These are phyloP conservation scores for Cadophora sp. DNA, from an alignment of 2,329 filamentous ascomycete species.

Conservation along the genomic window DNA sequence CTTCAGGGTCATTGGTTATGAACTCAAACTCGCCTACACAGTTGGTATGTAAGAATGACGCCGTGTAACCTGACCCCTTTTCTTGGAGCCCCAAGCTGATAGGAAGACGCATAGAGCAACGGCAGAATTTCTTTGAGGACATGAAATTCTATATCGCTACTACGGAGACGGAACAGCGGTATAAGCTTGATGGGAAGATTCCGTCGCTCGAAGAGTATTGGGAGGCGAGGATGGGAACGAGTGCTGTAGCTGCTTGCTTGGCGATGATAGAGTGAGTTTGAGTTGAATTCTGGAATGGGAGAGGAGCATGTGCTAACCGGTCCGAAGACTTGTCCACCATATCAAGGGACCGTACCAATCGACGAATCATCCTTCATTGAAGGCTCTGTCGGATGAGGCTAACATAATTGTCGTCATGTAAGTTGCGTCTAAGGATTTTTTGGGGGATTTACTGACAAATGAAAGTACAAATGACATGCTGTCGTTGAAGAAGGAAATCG, in stretches of 20 bases:
- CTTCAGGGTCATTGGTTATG: slow-evolving; percentile 35
- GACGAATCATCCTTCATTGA: slow-evolving; percentile 30
- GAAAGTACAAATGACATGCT: slow-evolving; percentile 37
- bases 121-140: slow-evolving; percentile 34
- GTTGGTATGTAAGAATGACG: slow-evolving; percentile 26
- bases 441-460: neutral
- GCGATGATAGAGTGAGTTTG: slow-evolving; percentile 36
- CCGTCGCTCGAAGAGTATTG: slow-evolving; percentile 38
- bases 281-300: neutral
- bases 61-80: neutral
- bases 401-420: slow-evolving; percentile 38
- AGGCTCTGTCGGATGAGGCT: slow-evolving; percentile 35
- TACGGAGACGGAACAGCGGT: slow-evolving; percentile 36
- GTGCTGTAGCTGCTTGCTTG: slow-evolving; percentile 34
- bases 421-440: no score
- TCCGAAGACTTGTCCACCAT: slow-evolving; percentile 11
- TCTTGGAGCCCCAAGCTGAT: neutral
- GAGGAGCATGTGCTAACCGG: slow-evolving; percentile 1
- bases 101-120: slow-evolving; percentile 21
- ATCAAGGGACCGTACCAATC: slow-evolving; percentile 27
- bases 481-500: slow-evolving; percentile 37
- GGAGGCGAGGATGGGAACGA: slow-evolving; percentile 38
- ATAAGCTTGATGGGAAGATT: slow-evolving; percentile 27
- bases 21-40: slow-evolving; percentile 31
- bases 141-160: slow-evolving; percentile 34